Evolutionary conservation across 164 flowering plant species (phyloP).

Genomic region (Magnolia changhungtana): DNA sequence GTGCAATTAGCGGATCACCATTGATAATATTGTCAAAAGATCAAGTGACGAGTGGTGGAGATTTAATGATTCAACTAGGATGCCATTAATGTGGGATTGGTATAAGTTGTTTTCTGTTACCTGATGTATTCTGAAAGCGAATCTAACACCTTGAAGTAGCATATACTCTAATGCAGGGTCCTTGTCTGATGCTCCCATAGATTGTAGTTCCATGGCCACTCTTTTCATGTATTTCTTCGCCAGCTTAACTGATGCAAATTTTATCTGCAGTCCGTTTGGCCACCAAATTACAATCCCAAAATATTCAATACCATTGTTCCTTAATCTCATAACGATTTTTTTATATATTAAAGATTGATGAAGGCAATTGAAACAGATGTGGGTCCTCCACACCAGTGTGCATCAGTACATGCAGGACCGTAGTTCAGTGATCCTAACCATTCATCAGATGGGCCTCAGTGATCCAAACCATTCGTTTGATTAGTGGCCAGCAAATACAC

Average conservation of each 20-base stretch:
- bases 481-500: too few species aligned
- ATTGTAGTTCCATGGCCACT: conserved; percentile 77
- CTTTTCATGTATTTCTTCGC: conserved; percentile 87
- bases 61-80: too few species aligned
- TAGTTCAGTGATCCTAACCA: too few species aligned
- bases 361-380: too few species aligned
- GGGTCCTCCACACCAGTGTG: too few species aligned
- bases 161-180: conserved; percentile 77
- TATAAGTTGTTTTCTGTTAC: conserved; percentile 22
- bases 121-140: conserved; percentile 98
- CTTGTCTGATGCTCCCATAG: conserved; percentile 54
- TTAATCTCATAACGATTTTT: too few species aligned
- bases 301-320: too few species aligned
- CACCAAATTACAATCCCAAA: not conserved
- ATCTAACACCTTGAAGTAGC: conserved; percentile 93
- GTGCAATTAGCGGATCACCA: not conserved
- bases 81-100: too few species aligned
- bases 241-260: conserved; percentile 81
- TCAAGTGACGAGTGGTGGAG: not conserved
- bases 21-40: not conserved
- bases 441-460: too few species aligned
- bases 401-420: too few species aligned
- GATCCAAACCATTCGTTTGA: too few species aligned
- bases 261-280: conserved; percentile 49
- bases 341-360: too few species aligned